Conservation (phyloP, 441 rosid genomes). For the Metrosideros polymorpha region DNA sequence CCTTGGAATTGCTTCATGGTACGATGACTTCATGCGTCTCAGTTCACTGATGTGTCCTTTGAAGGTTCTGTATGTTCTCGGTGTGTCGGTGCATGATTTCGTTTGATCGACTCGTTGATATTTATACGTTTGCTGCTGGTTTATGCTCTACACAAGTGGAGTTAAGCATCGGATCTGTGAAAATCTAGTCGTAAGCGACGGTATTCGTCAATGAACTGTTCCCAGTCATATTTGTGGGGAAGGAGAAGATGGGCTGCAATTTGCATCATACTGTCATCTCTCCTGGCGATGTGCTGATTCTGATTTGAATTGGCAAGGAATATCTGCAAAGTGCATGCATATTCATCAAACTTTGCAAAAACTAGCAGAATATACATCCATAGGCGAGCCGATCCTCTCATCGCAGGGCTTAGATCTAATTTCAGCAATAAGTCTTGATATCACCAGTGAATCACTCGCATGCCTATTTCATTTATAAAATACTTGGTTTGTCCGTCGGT, state of each 20-base stretch:
- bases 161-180: background rate
- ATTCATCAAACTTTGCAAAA: background rate
- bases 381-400: background rate
- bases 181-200: background rate
- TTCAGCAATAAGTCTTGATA: background rate
- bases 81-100: background rate
- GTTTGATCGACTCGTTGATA: background rate
- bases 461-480: background rate
- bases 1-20: constrained; percentile 60
- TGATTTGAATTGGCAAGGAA: background rate
- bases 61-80: background rate
- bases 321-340: background rate
- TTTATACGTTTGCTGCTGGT: background rate
- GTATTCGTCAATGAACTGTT: background rate
- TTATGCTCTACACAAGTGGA: background rate
- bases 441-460: background rate
- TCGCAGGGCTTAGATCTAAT: background rate
- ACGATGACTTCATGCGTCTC: background rate
- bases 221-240: background rate
- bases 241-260: background rate
- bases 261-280: background rate
- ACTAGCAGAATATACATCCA: background rate
- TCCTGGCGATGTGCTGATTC: background rate
- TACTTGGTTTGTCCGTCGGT: background rate
- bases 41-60: background rate